Evolutionary conservation across 192 early-diverging fungal species (phyloP), one percentile per base, ranked within the genome.

Genomic region (Jimgerdemannia lactiflua): DNA sequence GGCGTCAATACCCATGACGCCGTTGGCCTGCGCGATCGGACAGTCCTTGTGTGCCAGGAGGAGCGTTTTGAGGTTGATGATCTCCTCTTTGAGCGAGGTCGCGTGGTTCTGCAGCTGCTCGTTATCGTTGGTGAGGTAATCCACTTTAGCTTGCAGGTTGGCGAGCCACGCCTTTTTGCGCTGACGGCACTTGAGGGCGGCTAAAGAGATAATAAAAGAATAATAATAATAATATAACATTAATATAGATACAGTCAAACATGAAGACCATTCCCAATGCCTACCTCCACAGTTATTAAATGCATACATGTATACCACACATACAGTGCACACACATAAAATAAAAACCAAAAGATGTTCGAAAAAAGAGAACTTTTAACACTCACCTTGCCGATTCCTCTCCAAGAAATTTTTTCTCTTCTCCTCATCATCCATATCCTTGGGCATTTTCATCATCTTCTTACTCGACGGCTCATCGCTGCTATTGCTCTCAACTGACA

Each of bases 121-220:
- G 76, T 93, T 93, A 43, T 94, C 92, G 14, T 77, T 85, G 3
- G 90, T 79, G 29, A 94, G 79, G 69, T 84, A 88, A 69, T 89
- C 87, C 19, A 89, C 86, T 70, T 88, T 88, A 39, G 77, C 82
- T 75, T 97, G 93, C 70, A 97, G 88, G 74, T 92, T 89, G 71
- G 89, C 83, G 39, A 97, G 85, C 95, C 95, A 96, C 78, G 94
- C 88, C 83, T 97, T 97, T 81, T 97, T 97, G 70, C 95, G 92
- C 75, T 95, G 95, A 39, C 96, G 89, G 76, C 96, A 97, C 85
- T 97, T 96, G 17, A 94, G 83, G 0, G 96, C 96, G 54, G 96
- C 96, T 84, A 79, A 40, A 11, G 39, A 68, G n/a, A 76, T 20
- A 49, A 43, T 43, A 18, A 64, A 64, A 66, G 49, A 65, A 54